Base-by-base conservation (phyloP, 805 yeast genomes). In the Debaryomyces tyrocola region DNA sequence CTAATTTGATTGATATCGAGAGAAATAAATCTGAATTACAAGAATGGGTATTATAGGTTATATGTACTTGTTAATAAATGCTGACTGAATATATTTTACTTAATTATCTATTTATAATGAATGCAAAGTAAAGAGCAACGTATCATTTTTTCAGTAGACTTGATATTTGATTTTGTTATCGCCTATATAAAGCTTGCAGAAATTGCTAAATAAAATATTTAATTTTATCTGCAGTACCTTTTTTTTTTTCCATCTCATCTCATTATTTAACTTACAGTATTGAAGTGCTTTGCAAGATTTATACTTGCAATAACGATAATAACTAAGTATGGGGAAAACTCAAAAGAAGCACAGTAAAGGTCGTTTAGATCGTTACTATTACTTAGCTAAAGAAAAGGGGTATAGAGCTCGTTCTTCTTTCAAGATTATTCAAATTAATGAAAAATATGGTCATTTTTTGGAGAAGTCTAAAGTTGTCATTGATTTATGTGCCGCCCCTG, bases 401-500 rank as follows among this genome's bases (percentile, higher is more conserved):
- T 94, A 94, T 63, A 82, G 99, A 67, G 99, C 99, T 43, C 96
- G 99, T 80, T 94, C 99, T 37, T 90, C 98, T 21, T 94, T 94
- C 74, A 94, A 94, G 66, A 80, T 94, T 57, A 78, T 94, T 49
- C 99, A 94, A 67, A 88, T 94, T 50, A 94, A 94, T 71, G 97
- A 94, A 64, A 94, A 94, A 66, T 94, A 83, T 75, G 97, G 97
- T 31, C 96, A 91, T 68, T 94, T 94, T 65, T 72, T 91, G 44
- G 97, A 91, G 58, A 87, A 89, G 63, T 89, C 97, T 15, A 94
- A 90, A 66, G 98, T 94, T 37, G 97, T 94, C 37, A 88, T 94
- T 43, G 99, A 94, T 79, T 77, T 94, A 58, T 94, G 99, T 84
- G 98, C 98, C 44, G 99, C 99, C 9, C 98, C 98, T 36, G 99